These are phyloP conservation scores for Penicillium ochrochloron DNA, from an alignment of 495 filamentous ascomycete species.

Conservation along the genomic window DNA sequence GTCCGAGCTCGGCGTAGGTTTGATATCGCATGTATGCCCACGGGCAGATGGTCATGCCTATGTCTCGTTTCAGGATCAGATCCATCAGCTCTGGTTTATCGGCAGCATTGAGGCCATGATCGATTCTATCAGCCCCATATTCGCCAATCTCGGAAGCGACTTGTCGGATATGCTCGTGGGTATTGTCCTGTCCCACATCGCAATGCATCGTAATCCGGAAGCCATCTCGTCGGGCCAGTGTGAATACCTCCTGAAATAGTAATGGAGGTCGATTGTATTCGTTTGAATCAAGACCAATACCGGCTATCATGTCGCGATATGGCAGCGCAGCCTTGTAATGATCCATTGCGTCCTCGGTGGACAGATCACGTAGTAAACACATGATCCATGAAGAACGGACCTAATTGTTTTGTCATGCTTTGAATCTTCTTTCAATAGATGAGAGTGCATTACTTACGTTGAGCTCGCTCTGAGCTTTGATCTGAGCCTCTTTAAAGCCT, in stretches of 20 bases:
- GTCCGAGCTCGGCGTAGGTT: conserved; percentile 10
- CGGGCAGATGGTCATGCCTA: conserved; percentile 9
- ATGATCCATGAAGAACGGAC: too few species aligned
- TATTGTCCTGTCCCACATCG: conserved; percentile 9
- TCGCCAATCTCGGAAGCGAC: conserved; percentile 9
- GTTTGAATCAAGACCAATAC: conserved; percentile 10
- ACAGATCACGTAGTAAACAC: too few species aligned
- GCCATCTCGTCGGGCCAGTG: conserved; percentile 9
- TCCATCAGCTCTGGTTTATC: conserved; percentile 11
- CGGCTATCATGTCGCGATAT: conserved; percentile 4
- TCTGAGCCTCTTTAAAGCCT: too few species aligned
- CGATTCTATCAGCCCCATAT: neutral
- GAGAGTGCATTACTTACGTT: too few species aligned
- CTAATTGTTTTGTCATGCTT: too few species aligned
- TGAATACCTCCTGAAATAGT: conserved; percentile 6
- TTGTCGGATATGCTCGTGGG: conserved; percentile 11
- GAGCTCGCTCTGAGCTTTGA: too few species aligned
- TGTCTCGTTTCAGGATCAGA: conserved; percentile 9
- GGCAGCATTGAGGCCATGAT: neutral
- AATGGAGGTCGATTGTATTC: conserved; percentile 6
- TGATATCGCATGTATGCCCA: conserved; percentile 11
- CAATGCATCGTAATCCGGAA: conserved; percentile 10
- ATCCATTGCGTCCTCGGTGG: too few species aligned
- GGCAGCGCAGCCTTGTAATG: too few species aligned
- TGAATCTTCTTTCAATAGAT: too few species aligned